phyloP scores from a whole-genome alignment of 768 basidiomycete genomes.

The Russula lepida region DNA sequence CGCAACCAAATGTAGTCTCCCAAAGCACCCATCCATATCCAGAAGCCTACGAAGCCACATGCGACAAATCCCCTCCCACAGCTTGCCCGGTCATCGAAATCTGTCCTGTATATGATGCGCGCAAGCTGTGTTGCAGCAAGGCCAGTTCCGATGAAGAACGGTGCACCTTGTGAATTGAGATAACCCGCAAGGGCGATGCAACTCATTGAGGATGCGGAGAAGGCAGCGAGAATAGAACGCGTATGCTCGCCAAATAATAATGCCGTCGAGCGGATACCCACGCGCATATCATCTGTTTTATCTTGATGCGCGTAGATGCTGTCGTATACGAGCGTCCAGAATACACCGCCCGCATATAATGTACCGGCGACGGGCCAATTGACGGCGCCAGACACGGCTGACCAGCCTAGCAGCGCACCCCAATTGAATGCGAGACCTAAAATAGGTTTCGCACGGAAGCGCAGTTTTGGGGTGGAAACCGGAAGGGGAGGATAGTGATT shows the following conservation, averaged over 20 bases:
- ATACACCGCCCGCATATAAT: constrained; percentile 81
- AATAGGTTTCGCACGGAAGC: neutral
- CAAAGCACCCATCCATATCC: constrained; percentile 76
- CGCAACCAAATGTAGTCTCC: constrained; percentile 48
- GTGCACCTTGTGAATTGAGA: constrained; percentile 63
- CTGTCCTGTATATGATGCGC: constrained; percentile 62
- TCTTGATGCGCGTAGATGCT: constrained; percentile 99
- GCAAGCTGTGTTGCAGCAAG: constrained; percentile 70
- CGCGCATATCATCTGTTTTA: constrained; percentile 80
- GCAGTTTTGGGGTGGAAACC: neutral
- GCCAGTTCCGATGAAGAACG: constrained; percentile 74
- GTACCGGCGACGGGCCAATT: constrained; percentile 81
- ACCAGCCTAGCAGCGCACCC: constrained; percentile 95
- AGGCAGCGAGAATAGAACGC: constrained; percentile 61
- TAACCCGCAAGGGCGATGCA: constrained; percentile 72
- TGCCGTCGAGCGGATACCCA: constrained; percentile 90
- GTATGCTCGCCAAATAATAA: constrained; percentile 78
- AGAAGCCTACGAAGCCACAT: constrained; percentile 83
- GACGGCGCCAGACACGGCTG: constrained; percentile 74
- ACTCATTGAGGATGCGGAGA: constrained; percentile 67
- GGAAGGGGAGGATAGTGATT: no score
- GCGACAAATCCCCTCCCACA: constrained; percentile 88
- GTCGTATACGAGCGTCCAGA: constrained; percentile 96
- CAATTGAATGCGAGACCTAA: constrained; percentile 97
- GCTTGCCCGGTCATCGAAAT: constrained; percentile 67